Conservation (phyloP, 352 stramenopile species). For the Globisporangium mamillatum region DNA sequence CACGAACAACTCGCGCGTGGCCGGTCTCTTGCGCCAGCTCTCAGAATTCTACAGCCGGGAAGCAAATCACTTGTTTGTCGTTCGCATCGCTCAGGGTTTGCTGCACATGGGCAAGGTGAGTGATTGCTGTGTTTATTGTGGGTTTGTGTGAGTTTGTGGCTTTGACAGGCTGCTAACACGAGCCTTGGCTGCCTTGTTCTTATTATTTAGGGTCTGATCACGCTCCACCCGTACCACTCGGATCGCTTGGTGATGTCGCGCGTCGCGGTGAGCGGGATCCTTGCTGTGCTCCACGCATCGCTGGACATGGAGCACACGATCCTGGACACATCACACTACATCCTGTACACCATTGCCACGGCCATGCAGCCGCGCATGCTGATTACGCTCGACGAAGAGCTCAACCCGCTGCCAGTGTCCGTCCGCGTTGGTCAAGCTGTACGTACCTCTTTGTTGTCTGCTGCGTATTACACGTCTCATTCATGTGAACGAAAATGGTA, state of each 20-base stretch:
- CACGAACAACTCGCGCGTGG: slow-evolving; percentile 99
- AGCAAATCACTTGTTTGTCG: slow-evolving; percentile 96
- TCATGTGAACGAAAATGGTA: not conserved
- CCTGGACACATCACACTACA: slow-evolving; percentile 98
- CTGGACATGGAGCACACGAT: slow-evolving; percentile 98
- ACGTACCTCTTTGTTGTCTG: slow-evolving; percentile 24
- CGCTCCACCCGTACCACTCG: slow-evolving; percentile 97
- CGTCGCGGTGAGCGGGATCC: slow-evolving; percentile 93
- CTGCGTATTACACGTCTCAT: too few relatives aligned
- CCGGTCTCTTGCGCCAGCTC: slow-evolving; percentile 94
- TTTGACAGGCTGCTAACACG: not conserved
- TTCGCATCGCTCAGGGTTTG: slow-evolving; percentile 98
- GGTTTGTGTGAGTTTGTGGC: not conserved
- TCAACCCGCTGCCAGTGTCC: slow-evolving; percentile 95
- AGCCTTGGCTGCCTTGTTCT: not conserved
- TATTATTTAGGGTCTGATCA: slow-evolving; percentile 89
- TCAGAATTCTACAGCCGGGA: slow-evolving; percentile 99
- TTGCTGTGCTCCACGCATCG: slow-evolving; percentile 95
- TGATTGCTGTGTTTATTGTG: not conserved
- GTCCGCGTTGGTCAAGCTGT: slow-evolving; percentile 98
- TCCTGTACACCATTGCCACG: slow-evolving; percentile 97
- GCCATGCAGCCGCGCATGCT: slow-evolving; percentile 99
- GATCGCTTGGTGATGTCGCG: slow-evolving; percentile 90
- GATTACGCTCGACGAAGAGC: slow-evolving; percentile 96
- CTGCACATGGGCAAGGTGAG: slow-evolving; percentile 97